Evolutionary conservation across 805 yeast species (phyloP), one percentile per base, ranked within the genome.

Genomic region (Saccharomycopsis synnaedendra): DNA sequence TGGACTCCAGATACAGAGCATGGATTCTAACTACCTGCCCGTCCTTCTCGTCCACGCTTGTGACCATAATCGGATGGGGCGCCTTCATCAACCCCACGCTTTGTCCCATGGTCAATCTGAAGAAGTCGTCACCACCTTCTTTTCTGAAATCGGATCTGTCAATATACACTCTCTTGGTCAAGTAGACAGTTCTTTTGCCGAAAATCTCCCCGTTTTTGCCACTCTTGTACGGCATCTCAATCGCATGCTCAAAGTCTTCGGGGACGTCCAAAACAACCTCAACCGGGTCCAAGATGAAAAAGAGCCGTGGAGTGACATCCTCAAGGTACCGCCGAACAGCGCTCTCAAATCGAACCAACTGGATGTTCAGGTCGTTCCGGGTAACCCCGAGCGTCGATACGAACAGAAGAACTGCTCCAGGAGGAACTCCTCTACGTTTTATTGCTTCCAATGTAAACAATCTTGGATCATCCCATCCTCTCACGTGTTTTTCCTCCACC

Each of bases 381-480:
- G 98, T 93, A 48, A 93, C 98, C 60, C 99, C 99, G 57, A 93
- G 75, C 42, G 96, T 90, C 64, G 89, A 86, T 60, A 93, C 85
- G 64, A 93, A 93, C 33, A 88, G 76, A 62, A 93, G 73, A 63
- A 93, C 86, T 32, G 97, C 97, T 41, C 97, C 97, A 8, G 99
- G 98, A 56, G 99, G 99, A 5, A 93, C 82, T 70, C 99, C 99
- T 63, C 99, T 85, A 64, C 99, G 84, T 62, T 87, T 82, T 52
- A 93, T 79, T 45, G 93, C 96, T 57, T 88, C 98, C 58, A 93
- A 75, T 4, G 99, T 93, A 66, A 80, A 93, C 63, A 93, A 73
- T 61, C 99, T 78, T 58, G 99, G 98, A 66, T 93, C 98, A 65
- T 93, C 94, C 99, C 99, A 93, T 42, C 87, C 96, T 64, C 96